Percentiles rank a stretch among this genome's conserved stretches.
phyloP scores from a whole-genome alignment of 768 basidiomycete genomes.

The Galerina sulciceps region DNA sequence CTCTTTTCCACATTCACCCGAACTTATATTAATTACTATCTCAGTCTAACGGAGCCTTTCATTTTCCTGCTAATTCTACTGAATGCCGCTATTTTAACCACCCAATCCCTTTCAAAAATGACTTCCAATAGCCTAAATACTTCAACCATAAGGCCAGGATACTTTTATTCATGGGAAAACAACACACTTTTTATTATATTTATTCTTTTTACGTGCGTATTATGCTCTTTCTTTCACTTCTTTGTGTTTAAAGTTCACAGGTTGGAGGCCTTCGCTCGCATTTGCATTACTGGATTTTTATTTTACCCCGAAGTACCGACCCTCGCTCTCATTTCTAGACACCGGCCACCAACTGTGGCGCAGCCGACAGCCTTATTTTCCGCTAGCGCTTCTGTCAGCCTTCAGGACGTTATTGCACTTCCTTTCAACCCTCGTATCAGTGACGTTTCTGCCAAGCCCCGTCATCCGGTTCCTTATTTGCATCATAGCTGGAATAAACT shows the following conservation, averaged over 20 bases:
- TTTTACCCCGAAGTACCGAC: slow-evolving; percentile 79
- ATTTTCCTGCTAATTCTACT: slow-evolving; percentile 85
- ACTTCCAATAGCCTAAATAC: slow-evolving; percentile 41
- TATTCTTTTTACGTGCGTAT: slow-evolving; percentile 79
- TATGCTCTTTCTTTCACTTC: neutral
- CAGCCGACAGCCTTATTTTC: slow-evolving; percentile 55
- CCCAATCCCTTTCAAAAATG: slow-evolving; percentile 72
- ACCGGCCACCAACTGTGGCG: slow-evolving; percentile 32
- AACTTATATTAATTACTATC: neutral
- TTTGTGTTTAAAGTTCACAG: slow-evolving; percentile 38
- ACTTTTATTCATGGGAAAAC: slow-evolving; percentile 92
- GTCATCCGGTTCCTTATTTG: slow-evolving; percentile 80
- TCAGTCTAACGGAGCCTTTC: slow-evolving; percentile 83
- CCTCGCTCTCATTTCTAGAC: slow-evolving; percentile 46
- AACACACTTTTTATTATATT: slow-evolving; percentile 84
- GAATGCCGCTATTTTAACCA: slow-evolving; percentile 80
- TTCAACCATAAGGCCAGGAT: slow-evolving; percentile 58
- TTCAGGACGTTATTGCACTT: slow-evolving; percentile 50
- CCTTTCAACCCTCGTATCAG: slow-evolving; percentile 66
- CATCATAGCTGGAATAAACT: slow-evolving; percentile 93
- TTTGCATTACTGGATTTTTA: slow-evolving; percentile 87
- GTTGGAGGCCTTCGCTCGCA: slow-evolving; percentile 85
- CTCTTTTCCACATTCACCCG: neutral
- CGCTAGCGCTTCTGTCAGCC: slow-evolving; percentile 44
- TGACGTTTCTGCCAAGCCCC: slow-evolving; percentile 58